Evolutionary conservation across 106 monocot genomes (phyloP).

Genomic region (Platanthera guangdongensis): DNA sequence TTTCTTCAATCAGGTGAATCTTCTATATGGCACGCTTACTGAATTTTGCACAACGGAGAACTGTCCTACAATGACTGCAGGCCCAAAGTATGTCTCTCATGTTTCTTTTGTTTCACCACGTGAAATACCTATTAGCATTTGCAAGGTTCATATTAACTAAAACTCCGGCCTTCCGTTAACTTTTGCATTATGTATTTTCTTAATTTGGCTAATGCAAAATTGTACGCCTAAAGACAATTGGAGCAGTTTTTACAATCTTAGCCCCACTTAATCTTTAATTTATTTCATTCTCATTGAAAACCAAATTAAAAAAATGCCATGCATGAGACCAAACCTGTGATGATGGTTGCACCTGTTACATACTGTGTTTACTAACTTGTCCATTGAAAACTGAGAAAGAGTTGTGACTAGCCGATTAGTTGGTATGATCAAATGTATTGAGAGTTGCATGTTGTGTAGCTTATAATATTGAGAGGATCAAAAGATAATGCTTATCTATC

Average conservation of each 20-base stretch:
- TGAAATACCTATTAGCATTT: neutral
- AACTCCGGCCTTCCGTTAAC: neutral
- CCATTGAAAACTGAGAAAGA: too few relatives aligned
- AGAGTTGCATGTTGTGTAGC: too few relatives aligned
- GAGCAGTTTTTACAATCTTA: neutral
- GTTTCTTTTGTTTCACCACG: neutral
- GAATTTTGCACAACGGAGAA: constrained; percentile 95
- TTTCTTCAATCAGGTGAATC: constrained; percentile 99
- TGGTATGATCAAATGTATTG: too few relatives aligned
- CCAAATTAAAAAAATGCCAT: too few relatives aligned
- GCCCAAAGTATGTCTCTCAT: constrained; percentile 65
- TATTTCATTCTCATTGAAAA: too few relatives aligned
- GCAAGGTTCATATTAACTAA: neutral
- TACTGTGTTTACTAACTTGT: too few relatives aligned
- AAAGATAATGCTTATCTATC: too few relatives aligned
- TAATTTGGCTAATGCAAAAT: neutral
- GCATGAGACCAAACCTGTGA: too few relatives aligned
- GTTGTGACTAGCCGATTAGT: too few relatives aligned
- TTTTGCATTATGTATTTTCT: neutral
- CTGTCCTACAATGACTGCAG: constrained; percentile 98
- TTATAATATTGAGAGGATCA: too few relatives aligned
- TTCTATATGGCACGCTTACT: constrained; percentile 90
- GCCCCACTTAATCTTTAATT: too few relatives aligned
- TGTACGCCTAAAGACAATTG: neutral
- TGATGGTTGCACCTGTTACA: too few relatives aligned